Conservation (phyloP, 441 rosid species). For the Adansonia gregorii region DNA sequence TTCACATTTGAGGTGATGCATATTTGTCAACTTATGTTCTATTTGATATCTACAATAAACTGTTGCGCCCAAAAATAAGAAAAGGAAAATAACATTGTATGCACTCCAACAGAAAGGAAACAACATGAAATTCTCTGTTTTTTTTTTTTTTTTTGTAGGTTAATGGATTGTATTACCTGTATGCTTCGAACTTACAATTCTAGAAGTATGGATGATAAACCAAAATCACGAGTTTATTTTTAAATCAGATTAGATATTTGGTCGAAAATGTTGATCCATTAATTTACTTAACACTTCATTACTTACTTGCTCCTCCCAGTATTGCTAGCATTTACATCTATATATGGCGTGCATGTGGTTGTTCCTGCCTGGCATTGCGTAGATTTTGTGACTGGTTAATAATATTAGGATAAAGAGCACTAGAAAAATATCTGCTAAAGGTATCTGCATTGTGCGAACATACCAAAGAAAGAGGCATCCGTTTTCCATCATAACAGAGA, state of each 20-base stretch:
- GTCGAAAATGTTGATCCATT: not conserved
- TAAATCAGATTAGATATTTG: not conserved
- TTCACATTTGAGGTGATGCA: not conserved
- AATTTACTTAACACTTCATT: not conserved
- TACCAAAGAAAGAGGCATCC: conserved; percentile 12
- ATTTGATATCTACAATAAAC: not conserved
- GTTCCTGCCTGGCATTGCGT: not conserved
- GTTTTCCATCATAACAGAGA: not conserved
- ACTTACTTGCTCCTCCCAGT: not conserved
- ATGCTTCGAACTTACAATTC: too few species aligned
- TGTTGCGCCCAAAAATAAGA: too few species aligned
- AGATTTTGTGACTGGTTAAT: not conserved
- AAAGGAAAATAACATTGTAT: not conserved
- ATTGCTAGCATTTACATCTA: not conserved
- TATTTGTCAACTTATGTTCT: not conserved
- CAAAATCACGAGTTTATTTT: not conserved
- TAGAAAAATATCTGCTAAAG: not conserved
- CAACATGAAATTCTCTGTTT: not conserved
- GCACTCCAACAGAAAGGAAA: not conserved
- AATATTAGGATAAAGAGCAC: not conserved
- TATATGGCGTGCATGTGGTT: not conserved
- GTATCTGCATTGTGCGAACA: not conserved
- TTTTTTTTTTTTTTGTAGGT: not conserved
- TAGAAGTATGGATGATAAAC: not conserved
- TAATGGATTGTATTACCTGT: not conserved